A percentile compares a stretch with the other conserved stretches of the same genome.
Conservation (phyloP, 371 early-diverging fungal genomes). For the Apophysomyces sp. region DNA sequence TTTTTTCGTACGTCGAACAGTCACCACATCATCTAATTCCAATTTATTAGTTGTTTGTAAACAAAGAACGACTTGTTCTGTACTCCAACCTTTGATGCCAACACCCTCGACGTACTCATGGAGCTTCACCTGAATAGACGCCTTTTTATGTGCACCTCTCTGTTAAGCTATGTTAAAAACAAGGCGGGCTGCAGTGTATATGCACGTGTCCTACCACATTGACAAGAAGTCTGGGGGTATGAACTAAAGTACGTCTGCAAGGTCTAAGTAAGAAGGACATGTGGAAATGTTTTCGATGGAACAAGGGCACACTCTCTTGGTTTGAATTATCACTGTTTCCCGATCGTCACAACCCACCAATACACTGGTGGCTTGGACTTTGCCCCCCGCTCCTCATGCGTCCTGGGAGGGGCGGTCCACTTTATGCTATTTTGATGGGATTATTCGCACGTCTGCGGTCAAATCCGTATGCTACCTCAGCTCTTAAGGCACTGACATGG, state of each 20-base stretch:
- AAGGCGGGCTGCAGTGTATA: not conserved
- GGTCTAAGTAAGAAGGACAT: not conserved
- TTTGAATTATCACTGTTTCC: too few relatives aligned
- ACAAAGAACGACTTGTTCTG: not conserved
- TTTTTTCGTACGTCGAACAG: constrained; percentile 44
- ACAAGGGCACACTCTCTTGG: not conserved
- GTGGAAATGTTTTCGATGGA: not conserved
- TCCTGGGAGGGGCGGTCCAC: too few relatives aligned
- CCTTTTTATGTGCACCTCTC: constrained; percentile 48
- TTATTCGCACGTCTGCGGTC: constrained; percentile 26
- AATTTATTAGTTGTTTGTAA: not conserved
- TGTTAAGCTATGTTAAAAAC: constrained; percentile 7
- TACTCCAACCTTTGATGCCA: constrained; percentile 34
- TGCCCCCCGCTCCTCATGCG: too few relatives aligned
- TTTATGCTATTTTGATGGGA: not conserved
- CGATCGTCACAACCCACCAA: too few relatives aligned
- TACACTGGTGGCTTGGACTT: too few relatives aligned
- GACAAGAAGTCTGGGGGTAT: not conserved
- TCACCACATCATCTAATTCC: constrained; percentile 39
- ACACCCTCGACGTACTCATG: constrained; percentile 43
- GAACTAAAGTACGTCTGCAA: not conserved
- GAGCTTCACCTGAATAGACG: constrained; percentile 39
- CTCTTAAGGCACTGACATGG: constrained; percentile 49
- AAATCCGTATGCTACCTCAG: constrained; percentile 26
- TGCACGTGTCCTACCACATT: not conserved